Evolutionary conservation across 164 flowering plant species (phyloP).

Genomic region (Magnolia officinalis): DNA sequence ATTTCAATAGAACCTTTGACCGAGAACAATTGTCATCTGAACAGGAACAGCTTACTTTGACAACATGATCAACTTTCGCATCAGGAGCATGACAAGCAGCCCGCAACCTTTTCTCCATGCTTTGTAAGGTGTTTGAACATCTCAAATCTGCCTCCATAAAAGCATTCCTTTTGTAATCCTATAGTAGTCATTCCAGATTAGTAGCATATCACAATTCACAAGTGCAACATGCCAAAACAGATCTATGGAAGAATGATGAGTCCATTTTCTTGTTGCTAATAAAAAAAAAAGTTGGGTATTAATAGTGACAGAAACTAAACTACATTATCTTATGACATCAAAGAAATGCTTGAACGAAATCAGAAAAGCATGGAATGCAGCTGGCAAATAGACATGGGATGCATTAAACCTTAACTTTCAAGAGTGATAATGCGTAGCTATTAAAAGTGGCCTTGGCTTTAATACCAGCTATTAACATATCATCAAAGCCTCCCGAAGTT

Average conservation of each 20-base stretch:
- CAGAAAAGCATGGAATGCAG: too few species aligned
- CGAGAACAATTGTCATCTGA: not conserved
- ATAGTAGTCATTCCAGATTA: conserved; percentile 20
- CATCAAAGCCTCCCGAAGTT: too few species aligned
- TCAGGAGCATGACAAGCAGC: conserved; percentile 75
- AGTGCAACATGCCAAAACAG: not conserved
- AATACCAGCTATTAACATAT: too few species aligned
- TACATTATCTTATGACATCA: too few species aligned
- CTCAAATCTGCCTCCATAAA: conserved; percentile 76
- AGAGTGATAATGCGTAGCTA: too few species aligned
- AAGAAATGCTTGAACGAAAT: too few species aligned
- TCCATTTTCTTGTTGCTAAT: not conserved
- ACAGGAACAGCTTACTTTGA: conserved; percentile 49
- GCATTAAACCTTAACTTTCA: too few species aligned
- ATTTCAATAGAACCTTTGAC: not conserved
- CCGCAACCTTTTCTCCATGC: conserved; percentile 86
- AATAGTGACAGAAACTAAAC: too few species aligned
- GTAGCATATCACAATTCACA: not conserved
- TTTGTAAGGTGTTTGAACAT: conserved; percentile 66
- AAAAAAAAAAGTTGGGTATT: too few species aligned
- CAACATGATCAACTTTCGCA: conserved; percentile 67
- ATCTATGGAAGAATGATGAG: not conserved
- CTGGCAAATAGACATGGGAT: too few species aligned
- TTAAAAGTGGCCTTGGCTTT: too few species aligned
- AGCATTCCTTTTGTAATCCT: conserved; percentile 86